Base-by-base conservation (phyloP, 176 grass and related monocot species). In the Avena atlantica region DNA sequence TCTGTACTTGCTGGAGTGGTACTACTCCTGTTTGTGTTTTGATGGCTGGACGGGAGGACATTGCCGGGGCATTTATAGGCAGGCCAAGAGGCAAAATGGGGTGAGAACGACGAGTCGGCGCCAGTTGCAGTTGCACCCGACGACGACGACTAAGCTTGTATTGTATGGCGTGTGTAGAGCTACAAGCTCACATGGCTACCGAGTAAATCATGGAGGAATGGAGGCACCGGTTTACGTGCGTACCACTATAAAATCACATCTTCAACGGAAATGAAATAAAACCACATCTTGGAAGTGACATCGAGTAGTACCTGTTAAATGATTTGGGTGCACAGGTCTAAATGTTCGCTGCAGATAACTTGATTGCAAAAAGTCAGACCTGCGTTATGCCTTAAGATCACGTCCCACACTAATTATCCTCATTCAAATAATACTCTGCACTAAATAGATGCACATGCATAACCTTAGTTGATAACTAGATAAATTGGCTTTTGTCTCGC, bases 51-150 rank as follows among this genome's bases (percentile, higher is more conserved):
- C 11, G 20, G 16, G 34, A 19, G 21, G 68, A 23, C 21, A 56
- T 48, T 74, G 68, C 88, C 82, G 23, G 58, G 67, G 67, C 72
- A 81, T 84, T 89, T 89, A 85, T 89, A 89, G 83, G 23, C 59
- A 17, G 16, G 45, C 73, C 72, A 55, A 2, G 12, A 36, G 24
- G 48, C 52, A 19, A 55, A 56, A 57, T 57, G 74, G 56, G 25
- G 50, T 56, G 74, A 56, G 51, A 77, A 57, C 10, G 42, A 50
- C 17, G 40, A 70, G 37, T 55, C 6, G 64, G 87, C 81, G 37
- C 15, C 57, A 29, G 25, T 47, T 64, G 69, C 79, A 62, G 68
- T 85, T 78, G 68, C 83, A 85, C 78, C 78, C 68, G 83, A 76
- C 83, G 69, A 77, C 50, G 50, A 76, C 73, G 14, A 65, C 8